phyloP scores from a whole-genome alignment of 2,329 filamentous ascomycete genomes.

The Monosporascus cannonballus region DNA sequence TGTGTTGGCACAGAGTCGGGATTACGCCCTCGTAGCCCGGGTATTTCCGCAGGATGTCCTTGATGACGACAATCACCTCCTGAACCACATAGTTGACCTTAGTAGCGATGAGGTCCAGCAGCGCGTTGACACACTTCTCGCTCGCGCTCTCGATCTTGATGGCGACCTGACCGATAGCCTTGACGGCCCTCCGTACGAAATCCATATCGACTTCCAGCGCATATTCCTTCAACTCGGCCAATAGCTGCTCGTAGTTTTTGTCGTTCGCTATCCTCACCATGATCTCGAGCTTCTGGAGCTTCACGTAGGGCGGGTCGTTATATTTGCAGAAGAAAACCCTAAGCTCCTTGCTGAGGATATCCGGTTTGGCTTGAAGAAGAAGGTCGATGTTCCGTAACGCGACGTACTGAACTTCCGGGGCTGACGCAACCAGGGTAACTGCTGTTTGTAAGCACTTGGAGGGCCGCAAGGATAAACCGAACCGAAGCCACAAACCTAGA shows the following conservation, averaged over 20 bases:
- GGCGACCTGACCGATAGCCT: constrained; percentile 93
- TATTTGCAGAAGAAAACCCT: constrained; percentile 99
- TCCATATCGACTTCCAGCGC: constrained; percentile 99
- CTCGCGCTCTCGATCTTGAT: constrained; percentile 97
- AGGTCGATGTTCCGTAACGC: constrained; percentile 94
- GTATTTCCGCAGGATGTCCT: constrained; percentile 96
- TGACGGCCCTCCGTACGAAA: constrained; percentile 88
- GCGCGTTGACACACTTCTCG: constrained; percentile 90
- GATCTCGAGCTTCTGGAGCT: constrained; percentile 95
- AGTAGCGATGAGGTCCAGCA: constrained; percentile 90
- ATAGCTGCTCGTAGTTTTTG: constrained; percentile 87
- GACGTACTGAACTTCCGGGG: constrained; percentile 96
- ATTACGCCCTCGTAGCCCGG: constrained; percentile 98
- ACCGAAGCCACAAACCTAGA: constrained; percentile 53
- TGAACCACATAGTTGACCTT: constrained; percentile 99
- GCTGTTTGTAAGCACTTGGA: constrained; percentile 7
- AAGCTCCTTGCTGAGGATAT: constrained; percentile 95
- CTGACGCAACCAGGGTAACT: constrained; percentile 94
- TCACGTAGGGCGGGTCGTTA: constrained; percentile 96
- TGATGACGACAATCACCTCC: constrained; percentile 97
- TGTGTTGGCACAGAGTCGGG: constrained; percentile 89
- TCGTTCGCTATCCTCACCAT: constrained; percentile 99
- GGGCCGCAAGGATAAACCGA: not conserved
- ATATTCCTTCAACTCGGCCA: constrained; percentile 95
- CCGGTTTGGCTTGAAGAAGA: constrained; percentile 88